Conservation (phyloP, 768 basidiomycete genomes). For the Lanmaoa rubissima region DNA sequence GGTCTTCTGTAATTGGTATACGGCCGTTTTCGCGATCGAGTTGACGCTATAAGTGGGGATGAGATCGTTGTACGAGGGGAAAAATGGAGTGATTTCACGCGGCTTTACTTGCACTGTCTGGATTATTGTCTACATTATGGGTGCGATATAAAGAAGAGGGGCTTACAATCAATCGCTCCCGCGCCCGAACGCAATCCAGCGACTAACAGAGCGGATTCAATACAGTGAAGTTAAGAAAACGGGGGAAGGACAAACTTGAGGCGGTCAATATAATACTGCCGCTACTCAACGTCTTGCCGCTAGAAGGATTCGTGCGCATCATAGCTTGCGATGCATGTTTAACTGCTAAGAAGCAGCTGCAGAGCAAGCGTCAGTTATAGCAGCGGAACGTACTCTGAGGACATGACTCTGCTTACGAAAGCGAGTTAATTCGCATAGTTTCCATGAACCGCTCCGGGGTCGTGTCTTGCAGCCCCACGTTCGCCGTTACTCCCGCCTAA, state of each 20-base stretch:
- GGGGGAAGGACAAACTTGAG: slow-evolving; percentile 50
- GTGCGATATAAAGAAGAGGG: not conserved
- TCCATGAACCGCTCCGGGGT: slow-evolving; percentile 70
- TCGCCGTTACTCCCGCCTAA: slow-evolving; percentile 67
- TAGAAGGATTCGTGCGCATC: slow-evolving; percentile 59
- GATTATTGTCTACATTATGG: slow-evolving; percentile 16
- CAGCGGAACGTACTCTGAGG: slow-evolving; percentile 2
- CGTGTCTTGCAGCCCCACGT: slow-evolving; percentile 46
- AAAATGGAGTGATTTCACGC: slow-evolving; percentile 53
- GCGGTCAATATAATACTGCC: slow-evolving; percentile 90
- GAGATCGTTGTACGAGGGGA: not conserved
- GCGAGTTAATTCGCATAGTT: slow-evolving; percentile 70
- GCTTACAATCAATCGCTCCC: slow-evolving; percentile 77
- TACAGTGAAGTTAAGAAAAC: not conserved
- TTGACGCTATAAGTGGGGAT: slow-evolving; percentile 62
- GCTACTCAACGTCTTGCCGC: slow-evolving; percentile 65
- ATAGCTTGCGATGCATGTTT: slow-evolving; percentile 86
- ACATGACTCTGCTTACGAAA: slow-evolving; percentile 44
- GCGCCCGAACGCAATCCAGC: slow-evolving; percentile 84
- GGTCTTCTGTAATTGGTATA: slow-evolving; percentile 75
- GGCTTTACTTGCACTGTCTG: slow-evolving; percentile 91
- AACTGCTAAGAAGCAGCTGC: slow-evolving; percentile 84
- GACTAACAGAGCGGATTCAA: slow-evolving; percentile 45
- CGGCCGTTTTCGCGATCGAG: slow-evolving; percentile 79
- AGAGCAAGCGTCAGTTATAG: not conserved